Percentiles rank a stretch among this genome's conserved stretches.
Evolutionary conservation across 2,329 filamentous ascomycete species (phyloP).

Genomic region (Fusarium chuoi): DNA sequence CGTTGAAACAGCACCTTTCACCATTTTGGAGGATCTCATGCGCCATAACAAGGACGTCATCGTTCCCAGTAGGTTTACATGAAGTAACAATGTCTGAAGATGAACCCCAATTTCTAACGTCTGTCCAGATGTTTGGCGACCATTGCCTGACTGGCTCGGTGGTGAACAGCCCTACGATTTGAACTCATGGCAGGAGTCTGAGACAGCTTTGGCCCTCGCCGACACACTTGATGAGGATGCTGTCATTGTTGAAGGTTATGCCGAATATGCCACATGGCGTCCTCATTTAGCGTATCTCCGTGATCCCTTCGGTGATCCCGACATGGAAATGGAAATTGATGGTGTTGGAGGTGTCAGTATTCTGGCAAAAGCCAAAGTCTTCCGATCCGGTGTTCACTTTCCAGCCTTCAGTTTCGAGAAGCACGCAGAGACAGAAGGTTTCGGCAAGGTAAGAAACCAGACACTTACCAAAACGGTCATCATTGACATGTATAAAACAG

Average conservation of each 20-base stretch:
- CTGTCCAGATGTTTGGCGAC: constrained; percentile 89
- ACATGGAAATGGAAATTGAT: constrained; percentile 99
- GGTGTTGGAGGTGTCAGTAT: constrained; percentile 98
- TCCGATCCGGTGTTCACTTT: constrained; percentile 95
- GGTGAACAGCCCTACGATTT: constrained; percentile 98
- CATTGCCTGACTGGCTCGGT: constrained; percentile 97
- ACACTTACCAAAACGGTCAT: background rate
- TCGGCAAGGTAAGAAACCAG: constrained; percentile 81
- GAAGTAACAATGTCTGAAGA: background rate
- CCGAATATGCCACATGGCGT: constrained; percentile 98
- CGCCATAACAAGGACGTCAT: constrained; percentile 99
- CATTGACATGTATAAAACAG: constrained; percentile 56
- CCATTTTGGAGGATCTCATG: constrained; percentile 97
- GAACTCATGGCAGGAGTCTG: constrained; percentile 99
- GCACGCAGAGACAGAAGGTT: constrained; percentile 97
- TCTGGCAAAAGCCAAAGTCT: constrained; percentile 93
- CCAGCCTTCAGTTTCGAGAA: constrained; percentile 99
- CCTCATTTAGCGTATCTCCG: constrained; percentile 96
- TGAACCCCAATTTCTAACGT: constrained; percentile 38
- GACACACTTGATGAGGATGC: constrained; percentile 97
- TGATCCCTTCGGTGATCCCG: constrained; percentile 95
- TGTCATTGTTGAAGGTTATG: constrained; percentile 98
- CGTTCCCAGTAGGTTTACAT: constrained; percentile 82
- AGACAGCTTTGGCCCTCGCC: constrained; percentile 91
- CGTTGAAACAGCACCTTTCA: constrained; percentile 96